phyloP scores from a whole-genome alignment of 2,329 filamentous ascomycete genomes.

The Botrytis medusae region DNA sequence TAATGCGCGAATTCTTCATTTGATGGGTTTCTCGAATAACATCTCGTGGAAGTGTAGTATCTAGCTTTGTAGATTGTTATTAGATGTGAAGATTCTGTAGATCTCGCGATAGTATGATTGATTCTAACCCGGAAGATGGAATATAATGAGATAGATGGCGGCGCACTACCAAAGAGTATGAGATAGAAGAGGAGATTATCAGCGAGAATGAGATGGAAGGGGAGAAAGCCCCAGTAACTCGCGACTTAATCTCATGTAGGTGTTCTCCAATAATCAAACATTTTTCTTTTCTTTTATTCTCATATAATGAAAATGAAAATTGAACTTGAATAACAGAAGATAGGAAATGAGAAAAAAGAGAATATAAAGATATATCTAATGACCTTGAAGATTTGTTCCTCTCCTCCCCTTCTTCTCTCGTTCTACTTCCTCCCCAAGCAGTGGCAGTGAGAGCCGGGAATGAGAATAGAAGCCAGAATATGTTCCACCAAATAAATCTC shows the following conservation, averaged over 20 bases:
- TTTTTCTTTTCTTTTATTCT: too few species aligned
- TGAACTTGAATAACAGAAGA: too few species aligned
- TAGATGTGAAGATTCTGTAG: neutral
- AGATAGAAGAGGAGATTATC: neutral
- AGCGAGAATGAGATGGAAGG: neutral
- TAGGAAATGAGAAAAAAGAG: too few species aligned
- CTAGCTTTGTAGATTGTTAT: neutral
- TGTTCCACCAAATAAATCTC: neutral
- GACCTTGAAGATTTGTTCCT: neutral
- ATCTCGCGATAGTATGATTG: too few species aligned
- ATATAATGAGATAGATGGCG: neutral
- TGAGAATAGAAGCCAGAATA: neutral
- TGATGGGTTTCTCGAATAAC: neutral
- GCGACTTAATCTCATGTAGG: too few species aligned
- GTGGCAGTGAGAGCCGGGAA: neutral
- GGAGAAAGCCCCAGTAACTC: fast-evolving
- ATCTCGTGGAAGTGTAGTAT: neutral
- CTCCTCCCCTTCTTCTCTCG: neutral
- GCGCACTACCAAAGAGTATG: too few species aligned
- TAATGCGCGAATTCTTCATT: fast-evolving
- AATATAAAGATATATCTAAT: neutral
- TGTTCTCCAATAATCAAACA: too few species aligned
- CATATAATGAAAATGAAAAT: neutral
- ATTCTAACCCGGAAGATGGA: neutral
- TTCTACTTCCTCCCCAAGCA: neutral